A percentile compares a stretch with the other conserved stretches of the same genome.
Evolutionary conservation across 176 grass and related monocot genomes (phyloP).

Genomic region (Avena atlantica): DNA sequence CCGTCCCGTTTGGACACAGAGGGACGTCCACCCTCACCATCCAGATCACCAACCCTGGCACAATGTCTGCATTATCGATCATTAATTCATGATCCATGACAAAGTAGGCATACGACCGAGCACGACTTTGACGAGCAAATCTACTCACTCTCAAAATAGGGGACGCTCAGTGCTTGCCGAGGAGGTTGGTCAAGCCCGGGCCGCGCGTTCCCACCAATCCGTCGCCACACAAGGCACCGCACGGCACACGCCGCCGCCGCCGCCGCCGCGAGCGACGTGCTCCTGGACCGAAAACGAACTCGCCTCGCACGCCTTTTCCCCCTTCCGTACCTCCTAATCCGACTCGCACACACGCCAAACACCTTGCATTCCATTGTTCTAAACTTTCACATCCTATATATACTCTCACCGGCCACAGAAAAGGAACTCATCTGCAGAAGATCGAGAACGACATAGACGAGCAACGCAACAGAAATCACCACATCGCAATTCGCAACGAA

Average conservation of each 20-base stretch:
- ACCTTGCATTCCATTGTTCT: slow-evolving; percentile 1
- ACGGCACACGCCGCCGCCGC: no score
- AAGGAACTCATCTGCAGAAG: not conserved
- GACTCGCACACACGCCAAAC: slow-evolving; percentile 38
- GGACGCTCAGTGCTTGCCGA: not conserved
- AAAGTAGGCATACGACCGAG: no score
- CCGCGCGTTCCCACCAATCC: not conserved
- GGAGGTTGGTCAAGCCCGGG: not conserved
- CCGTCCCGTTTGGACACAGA: no score
- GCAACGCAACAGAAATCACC: not conserved
- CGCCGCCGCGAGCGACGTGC: not conserved
- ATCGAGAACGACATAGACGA: not conserved
- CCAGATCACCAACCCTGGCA: no score
- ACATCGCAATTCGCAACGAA: not conserved
- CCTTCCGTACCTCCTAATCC: not conserved
- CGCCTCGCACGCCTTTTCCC: no score
- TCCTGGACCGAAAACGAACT: no score
- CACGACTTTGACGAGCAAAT: no score
- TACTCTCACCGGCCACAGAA: slow-evolving; percentile 20
- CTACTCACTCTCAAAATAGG: no score
- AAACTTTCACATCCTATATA: slow-evolving; percentile 39
- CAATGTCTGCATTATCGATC: no score
- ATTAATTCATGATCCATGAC: no score
- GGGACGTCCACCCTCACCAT: no score
- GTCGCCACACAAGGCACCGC: no score